phyloP scores from a whole-genome alignment of 345 rosid species.

The Streptanthus diversifolius region DNA sequence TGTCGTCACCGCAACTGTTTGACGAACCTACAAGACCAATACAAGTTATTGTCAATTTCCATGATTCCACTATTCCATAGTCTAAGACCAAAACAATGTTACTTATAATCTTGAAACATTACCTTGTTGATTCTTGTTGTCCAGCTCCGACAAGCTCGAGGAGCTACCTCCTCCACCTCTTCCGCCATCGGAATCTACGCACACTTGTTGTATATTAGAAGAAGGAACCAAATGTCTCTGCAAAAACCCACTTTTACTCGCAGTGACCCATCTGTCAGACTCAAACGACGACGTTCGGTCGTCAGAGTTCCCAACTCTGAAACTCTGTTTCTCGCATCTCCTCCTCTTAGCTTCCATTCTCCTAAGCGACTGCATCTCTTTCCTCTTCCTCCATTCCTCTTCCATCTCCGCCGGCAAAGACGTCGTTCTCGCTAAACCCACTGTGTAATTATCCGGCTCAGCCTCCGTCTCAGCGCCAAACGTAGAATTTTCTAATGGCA shows the following conservation, averaged over 20 bases:
- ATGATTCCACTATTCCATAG: not conserved
- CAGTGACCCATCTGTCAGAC: slow-evolving; percentile 42
- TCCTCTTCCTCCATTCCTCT: slow-evolving; percentile 91
- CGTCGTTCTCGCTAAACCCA: slow-evolving; percentile 61
- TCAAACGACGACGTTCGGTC: slow-evolving; percentile 38
- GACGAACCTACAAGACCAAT: slow-evolving; percentile 36
- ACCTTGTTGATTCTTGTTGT: slow-evolving; percentile 66
- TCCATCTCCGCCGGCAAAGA: slow-evolving; percentile 87
- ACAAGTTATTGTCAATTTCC: not conserved
- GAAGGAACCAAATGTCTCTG: slow-evolving; percentile 45
- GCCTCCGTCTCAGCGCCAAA: slow-evolving; percentile 6
- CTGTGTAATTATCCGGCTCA: slow-evolving; percentile 40
- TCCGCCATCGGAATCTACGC: slow-evolving; percentile 44
- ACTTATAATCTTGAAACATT: not conserved
- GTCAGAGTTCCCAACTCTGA: slow-evolving; percentile 32
- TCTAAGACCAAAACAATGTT: not conserved
- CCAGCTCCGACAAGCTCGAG: slow-evolving; percentile 61
- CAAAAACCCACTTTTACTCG: slow-evolving; percentile 33
- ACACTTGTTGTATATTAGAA: slow-evolving; percentile 40
- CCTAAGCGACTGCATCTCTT: slow-evolving; percentile 71
- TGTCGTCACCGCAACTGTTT: slow-evolving; percentile 22
- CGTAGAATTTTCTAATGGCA: not conserved
- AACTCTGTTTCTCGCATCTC: slow-evolving; percentile 75
- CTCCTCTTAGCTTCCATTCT: slow-evolving; percentile 88
- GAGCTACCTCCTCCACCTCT: slow-evolving; percentile 50